Evolutionary conservation across 1,284 basidiomycete species (phyloP).

Genomic region (Trametes polyzona): DNA sequence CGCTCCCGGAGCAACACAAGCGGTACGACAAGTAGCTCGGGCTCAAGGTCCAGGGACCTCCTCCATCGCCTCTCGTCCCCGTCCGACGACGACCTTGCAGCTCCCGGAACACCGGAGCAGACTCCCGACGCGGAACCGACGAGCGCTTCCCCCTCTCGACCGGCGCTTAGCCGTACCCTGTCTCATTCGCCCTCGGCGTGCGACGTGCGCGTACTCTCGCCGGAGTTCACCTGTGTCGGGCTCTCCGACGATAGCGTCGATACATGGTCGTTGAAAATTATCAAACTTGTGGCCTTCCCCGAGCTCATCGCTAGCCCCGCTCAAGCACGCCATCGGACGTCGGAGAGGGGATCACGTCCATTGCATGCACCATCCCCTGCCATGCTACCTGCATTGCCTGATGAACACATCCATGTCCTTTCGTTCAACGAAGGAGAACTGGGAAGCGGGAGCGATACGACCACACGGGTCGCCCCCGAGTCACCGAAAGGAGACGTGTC

Average conservation of each 20-base stretch:
- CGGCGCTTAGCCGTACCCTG: slow-evolving; percentile 24
- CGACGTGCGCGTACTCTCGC: slow-evolving; percentile 35
- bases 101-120: not conserved
- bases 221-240: slow-evolving; percentile 42
- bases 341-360: slow-evolving; percentile 1
- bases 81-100: slow-evolving; percentile 8
- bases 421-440: slow-evolving; percentile 24
- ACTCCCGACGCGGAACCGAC: slow-evolving; percentile 8
- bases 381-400: slow-evolving; percentile 6
- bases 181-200: slow-evolving; percentile 36
- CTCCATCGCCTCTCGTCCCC: slow-evolving; percentile 16
- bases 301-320: slow-evolving; percentile 55
- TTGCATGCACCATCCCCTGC: slow-evolving; percentile 4
- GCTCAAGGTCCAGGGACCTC: slow-evolving; percentile 17
- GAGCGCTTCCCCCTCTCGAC: slow-evolving; percentile 7
- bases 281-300: slow-evolving; percentile 75
- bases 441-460: slow-evolving; percentile 34
- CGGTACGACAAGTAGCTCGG: slow-evolving; percentile 30
- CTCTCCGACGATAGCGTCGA: slow-evolving; percentile 63
- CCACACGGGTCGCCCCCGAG: slow-evolving; percentile 32
- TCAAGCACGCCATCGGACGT: not conserved
- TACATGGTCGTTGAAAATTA: slow-evolving; percentile 72
- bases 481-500: slow-evolving; percentile 30
- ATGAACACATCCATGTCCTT: slow-evolving; percentile 17
- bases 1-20: slow-evolving; percentile 46